A percentile compares a stretch with the other conserved stretches of the same genome.
These are phyloP conservation scores for Zygotorulaspora danielsina DNA, from an alignment of 805 yeast species.

Conservation along the genomic window DNA sequence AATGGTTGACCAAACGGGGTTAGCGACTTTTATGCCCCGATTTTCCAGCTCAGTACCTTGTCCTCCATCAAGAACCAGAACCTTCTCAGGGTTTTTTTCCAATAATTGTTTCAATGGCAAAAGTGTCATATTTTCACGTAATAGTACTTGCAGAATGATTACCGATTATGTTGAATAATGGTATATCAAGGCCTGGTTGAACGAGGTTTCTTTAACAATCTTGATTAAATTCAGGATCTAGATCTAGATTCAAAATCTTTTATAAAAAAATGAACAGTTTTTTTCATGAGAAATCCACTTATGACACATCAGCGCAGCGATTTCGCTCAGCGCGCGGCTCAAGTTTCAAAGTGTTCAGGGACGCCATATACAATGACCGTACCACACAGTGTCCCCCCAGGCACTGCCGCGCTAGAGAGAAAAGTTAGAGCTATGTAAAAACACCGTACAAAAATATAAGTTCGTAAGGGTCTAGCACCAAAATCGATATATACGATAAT, in stretches of 20 bases:
- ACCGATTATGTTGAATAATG: constrained; percentile 6
- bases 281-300: too few species aligned
- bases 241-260: neutral
- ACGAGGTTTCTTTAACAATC: too few species aligned
- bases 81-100: constrained; percentile 3
- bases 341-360: too few species aligned
- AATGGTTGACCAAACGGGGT: constrained; percentile 59
- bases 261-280: too few species aligned
- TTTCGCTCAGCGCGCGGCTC: too few species aligned
- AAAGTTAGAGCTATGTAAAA: too few species aligned
- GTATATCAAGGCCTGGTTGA: constrained; percentile 1
- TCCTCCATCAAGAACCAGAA: constrained; percentile 53
- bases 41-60: constrained; percentile 61
- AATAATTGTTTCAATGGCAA: constrained; percentile 5
- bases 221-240: too few species aligned
- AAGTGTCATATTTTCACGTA: constrained; percentile 6
- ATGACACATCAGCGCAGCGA: too few species aligned
- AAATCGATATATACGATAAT: constrained; percentile 34
- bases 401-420: too few species aligned
- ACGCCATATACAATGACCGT: too few species aligned
- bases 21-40: constrained; percentile 42
- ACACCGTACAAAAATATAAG: neutral
- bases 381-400: too few species aligned
- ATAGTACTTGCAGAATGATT: neutral
- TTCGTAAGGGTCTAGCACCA: constrained; percentile 31